These are phyloP conservation scores for Debaryomycetaceae sp. DNA, from an alignment of 1,139 yeast species.

Conservation along the genomic window DNA sequence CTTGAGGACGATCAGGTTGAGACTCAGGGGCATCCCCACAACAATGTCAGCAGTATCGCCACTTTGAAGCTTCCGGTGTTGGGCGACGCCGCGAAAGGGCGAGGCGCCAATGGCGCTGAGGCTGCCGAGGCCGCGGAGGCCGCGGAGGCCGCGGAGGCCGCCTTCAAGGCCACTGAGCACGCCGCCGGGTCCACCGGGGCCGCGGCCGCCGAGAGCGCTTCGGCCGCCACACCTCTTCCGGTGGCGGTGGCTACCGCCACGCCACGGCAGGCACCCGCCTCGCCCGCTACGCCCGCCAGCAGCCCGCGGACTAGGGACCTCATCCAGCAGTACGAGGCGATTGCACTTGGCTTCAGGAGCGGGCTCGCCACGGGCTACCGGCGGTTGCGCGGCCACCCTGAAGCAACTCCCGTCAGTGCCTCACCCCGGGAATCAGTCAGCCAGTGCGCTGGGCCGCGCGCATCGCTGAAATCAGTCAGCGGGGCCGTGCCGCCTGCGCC, in stretches of 20 bases:
- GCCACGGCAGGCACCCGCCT: background rate
- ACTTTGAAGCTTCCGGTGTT: conserved; percentile 17
- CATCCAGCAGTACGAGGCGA: conserved; percentile 5
- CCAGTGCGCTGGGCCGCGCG: no score
- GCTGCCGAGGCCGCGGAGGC: conserved; percentile 1
- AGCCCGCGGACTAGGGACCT: conserved; percentile 3
- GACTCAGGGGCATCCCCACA: conserved; percentile 11
- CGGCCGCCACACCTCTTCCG: conserved; percentile 1
- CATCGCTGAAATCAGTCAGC: no score
- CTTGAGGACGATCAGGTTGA: conserved; percentile 34
- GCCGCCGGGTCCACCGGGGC: background rate
- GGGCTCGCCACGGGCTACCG: conserved; percentile 5
- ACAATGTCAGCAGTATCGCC: conserved; percentile 13
- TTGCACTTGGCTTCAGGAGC: conserved; percentile 5
- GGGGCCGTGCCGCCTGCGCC: no score
- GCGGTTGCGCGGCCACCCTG: no score
- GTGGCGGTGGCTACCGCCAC: background rate
- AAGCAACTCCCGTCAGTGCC: no score
- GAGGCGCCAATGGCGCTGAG: conserved; percentile 1
- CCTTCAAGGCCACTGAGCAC: conserved; percentile 1
- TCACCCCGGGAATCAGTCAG: no score
- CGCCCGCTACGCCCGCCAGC: conserved; percentile 2
- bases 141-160: background rate
- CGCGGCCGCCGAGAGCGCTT: background rate
- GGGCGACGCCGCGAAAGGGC: background rate